Evolutionary conservation across 306 rosid species (phyloP), one percentile per base, ranked within the genome.

Genomic region (Prunus fruticosa): DNA sequence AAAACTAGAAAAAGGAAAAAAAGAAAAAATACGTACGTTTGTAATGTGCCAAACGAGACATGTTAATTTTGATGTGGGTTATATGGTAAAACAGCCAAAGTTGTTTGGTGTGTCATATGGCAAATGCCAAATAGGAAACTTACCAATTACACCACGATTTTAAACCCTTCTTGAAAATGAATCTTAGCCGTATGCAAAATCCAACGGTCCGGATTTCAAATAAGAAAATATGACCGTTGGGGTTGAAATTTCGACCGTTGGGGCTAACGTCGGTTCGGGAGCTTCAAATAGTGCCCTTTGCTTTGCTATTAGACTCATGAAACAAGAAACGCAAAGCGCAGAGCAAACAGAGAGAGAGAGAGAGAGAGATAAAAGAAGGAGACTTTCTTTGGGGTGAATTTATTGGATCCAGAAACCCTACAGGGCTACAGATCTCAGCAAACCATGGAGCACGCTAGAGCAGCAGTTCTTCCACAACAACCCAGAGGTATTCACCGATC

Each of bases 401-500:
- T 19, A 32, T 46, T 73, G 25, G 45, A 23, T 19, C 16, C 56
- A 30, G 20, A 63, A 16, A 23, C 50, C 67, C 28, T 41, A 43
- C 46, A 43, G 47, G 57, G 27, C 2, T 4, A 63, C 9, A 73
- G 28, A 60, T 60, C 12, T 43, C 56, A 6, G 16, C 5, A 45
- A 60, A 60, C 46, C 16, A 63, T 63, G 67, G 67, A 30, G 69
- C 58, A 72, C n/a, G 25, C 25, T 13, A 25, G 27, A 45, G 58
- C 69, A 10, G 69, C 45, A 7, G 77, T 45, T 45, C 38, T 60
- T 25, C 58, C 57, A 4, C 68, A 51, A 47, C 77, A 25, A 60
- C 58, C 77, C 58, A 60, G 25, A 73, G 77, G 77, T 73, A 16
- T 43, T 43, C 68, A 12, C 51, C 9, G 46, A 63, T 2, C 46